Evolutionary conservation across 768 basidiomycete species (phyloP), one percentile per base, ranked within the genome.

Genomic region (Trametes punicea): DNA sequence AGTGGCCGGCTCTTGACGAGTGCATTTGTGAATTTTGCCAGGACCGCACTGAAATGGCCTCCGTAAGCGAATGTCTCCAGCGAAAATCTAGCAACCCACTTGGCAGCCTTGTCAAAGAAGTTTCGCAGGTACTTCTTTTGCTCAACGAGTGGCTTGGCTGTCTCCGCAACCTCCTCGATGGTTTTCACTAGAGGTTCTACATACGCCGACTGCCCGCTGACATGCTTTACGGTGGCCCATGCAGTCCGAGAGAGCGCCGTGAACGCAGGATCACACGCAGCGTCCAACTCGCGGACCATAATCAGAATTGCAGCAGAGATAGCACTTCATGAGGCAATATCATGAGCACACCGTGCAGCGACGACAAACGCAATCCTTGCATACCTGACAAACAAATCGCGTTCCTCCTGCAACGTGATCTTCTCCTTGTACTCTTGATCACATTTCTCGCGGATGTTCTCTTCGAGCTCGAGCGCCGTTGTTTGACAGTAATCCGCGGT

Each of bases 401-500:
- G 80, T 71, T 99, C 95, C 0, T 79, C 71, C 62, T 95, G 91
- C 45, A 98, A 80, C 1, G 85, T 85, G 23, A 99, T 75, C 55
- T 85, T 87, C 33, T 89, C 89, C 67, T 83, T 87, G 67, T 81
- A 90, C 41, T 85, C 84, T 0, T 83, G 80, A 50, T 85, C 77
- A 48, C 98, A 81, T 65, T 90, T 91, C 52, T 88, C 85, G 56
- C 85, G 83, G 55, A 98, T 85, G 65, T 91, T 92, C 63, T 96
- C 93, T 67, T 98, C 97, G 26, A 99, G 79, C 93, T 97, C 93
- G 18, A 84, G 66, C 1, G 95, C 91, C 2, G 96, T 99, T 1
- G 82, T 84, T 60, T 94, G 90, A 66, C 97, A 99, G 68, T 98
- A 99, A 67, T 98, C 95, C 1, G 95, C 96, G 0, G 97, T 99